Percentiles rank a stretch among this genome's conserved stretches.
Evolutionary conservation across 345 rosid genomes (phyloP).

Genomic region (Linum trigynum): DNA sequence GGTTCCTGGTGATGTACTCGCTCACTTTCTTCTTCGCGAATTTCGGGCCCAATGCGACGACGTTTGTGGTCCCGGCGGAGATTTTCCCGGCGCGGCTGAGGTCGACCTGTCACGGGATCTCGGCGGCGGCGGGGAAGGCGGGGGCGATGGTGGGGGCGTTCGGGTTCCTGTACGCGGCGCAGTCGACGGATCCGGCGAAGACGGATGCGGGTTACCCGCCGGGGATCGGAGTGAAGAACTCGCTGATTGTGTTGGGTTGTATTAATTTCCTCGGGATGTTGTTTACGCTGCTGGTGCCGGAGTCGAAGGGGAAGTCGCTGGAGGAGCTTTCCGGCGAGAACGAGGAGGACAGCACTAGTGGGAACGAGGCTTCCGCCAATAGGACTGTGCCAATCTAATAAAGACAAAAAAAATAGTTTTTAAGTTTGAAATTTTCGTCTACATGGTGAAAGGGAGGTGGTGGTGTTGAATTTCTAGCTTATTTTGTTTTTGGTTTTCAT

Average conservation of each 20-base stretch:
- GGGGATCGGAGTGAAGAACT: constrained; percentile 3
- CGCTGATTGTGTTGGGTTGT: background rate
- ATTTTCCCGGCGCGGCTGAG: constrained; percentile 2
- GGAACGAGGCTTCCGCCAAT: background rate
- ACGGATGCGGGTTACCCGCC: constrained; percentile 5
- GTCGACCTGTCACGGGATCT: constrained; percentile 4
- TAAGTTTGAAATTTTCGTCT: too few relatives aligned
- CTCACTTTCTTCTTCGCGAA: constrained; percentile 1
- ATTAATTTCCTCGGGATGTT: constrained; percentile 2
- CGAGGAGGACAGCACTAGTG: background rate
- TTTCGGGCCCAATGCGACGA: constrained; percentile 5
- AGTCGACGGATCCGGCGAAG: background rate
- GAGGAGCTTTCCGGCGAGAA: constrained; percentile 6
- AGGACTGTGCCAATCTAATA: background rate
- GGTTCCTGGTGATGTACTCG: constrained; percentile 3
- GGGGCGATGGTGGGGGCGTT: constrained; percentile 6
- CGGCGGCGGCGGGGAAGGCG: constrained; percentile 4
- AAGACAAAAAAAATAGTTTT: too few relatives aligned
- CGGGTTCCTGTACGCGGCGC: constrained; percentile 6
- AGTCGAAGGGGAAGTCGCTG: constrained; percentile 5
- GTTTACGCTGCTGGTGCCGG: constrained; percentile 4
- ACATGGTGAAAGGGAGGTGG: too few relatives aligned
- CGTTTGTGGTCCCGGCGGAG: constrained; percentile 4
- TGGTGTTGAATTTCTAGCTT: too few relatives aligned
- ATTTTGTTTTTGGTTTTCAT: too few relatives aligned